These are phyloP conservation scores for Pseudozyma hubeiensis DNA, from an alignment of 1,284 basidiomycete species.

Conservation along the genomic window DNA sequence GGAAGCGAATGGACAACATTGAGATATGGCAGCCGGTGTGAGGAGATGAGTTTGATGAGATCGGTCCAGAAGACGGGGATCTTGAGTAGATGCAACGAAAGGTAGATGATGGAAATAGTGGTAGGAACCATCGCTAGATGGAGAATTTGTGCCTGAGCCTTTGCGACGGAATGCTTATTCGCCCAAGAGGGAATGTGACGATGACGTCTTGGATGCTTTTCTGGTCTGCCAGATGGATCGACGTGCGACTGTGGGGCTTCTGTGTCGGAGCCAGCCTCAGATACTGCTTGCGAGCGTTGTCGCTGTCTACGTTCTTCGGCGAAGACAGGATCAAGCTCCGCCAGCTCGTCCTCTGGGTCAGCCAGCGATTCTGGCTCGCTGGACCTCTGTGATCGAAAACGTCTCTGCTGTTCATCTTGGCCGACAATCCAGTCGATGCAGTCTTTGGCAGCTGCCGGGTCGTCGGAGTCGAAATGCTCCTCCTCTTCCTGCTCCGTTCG, in stretches of 20 bases:
- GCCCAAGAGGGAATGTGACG: slow-evolving; percentile 35
- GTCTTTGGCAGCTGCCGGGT: slow-evolving; percentile 29
- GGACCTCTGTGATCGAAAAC: slow-evolving; percentile 16
- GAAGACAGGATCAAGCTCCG: slow-evolving; percentile 47
- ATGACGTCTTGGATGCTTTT: slow-evolving; percentile 4
- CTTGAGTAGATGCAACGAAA: slow-evolving; percentile 49
- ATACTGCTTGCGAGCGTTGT: slow-evolving; percentile 16
- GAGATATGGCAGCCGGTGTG: slow-evolving; percentile 83
- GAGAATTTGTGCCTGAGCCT: slow-evolving; percentile 27
- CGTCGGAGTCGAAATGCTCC: slow-evolving; percentile 21
- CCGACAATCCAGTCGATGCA: slow-evolving; percentile 44
- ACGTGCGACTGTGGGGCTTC: background rate
- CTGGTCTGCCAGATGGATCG: background rate
- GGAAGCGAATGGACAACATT: slow-evolving; percentile 79
- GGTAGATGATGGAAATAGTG: slow-evolving; percentile 55
- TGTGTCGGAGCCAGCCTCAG: background rate
- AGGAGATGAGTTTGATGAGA: slow-evolving; percentile 73
- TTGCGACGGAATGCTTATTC: slow-evolving; percentile 24
- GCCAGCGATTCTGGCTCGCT: slow-evolving; percentile 32
- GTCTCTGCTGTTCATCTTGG: slow-evolving; percentile 15
- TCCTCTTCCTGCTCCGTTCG: slow-evolving; percentile 7
- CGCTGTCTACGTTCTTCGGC: slow-evolving; percentile 33
- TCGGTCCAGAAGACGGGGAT: slow-evolving; percentile 56
- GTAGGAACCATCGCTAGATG: slow-evolving; percentile 40
- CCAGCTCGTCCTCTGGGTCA: slow-evolving; percentile 45